Base-by-base conservation (phyloP, 2,329 filamentous ascomycete species). In the Diaporthe citrichinensis region DNA sequence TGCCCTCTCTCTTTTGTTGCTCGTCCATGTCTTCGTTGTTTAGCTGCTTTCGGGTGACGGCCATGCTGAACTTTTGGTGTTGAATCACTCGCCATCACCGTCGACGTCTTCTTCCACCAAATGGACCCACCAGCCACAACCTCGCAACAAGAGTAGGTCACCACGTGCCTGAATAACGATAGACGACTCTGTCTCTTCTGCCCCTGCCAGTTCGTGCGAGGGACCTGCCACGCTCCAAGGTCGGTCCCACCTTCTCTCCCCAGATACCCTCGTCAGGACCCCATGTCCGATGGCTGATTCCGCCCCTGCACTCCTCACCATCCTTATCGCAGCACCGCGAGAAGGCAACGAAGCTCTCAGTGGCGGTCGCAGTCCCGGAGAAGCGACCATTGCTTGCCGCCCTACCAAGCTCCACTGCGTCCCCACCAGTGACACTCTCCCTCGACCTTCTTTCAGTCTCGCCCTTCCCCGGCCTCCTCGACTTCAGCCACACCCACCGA, bases 221-320 rank as follows among this genome's bases (percentile, higher is more conserved):
- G 14, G 46, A 39, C n/a, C 31, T 41, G 0, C 65, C 65, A 55
- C 34, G 49, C 34, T 85, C 85, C 44, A 82, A 83, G 20, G 83
- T 86, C 62, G 88, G 79, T 3, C 82, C 78, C 4, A 88, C 83
- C 76, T 87, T 25, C 85, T 69, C 88, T 86, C 23, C 87, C 87
- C 82, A 80, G 0, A 20, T 14, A 6, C 17, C 79, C 81, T 7
- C 90, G 79, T 4, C 84, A 83, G 51, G 89, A 5, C 87, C 84
- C 74, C 87, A 84, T 0, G 87, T 88, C 2, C 77, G 78, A 15
- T 77, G 78, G 28, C 72, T 75, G 9, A 53, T 23, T 3, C 44
- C 46, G 46, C 17, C 25, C 58, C 17, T 72, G 4, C 67, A 71
- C 23, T 41, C 44, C 39, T 71, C 15, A 6, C 28, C 62, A 17